Evolutionary conservation across 1,284 basidiomycete species (phyloP), one percentile per base, ranked within the genome.

Genomic region (Apiotrichum akiyoshidainum): DNA sequence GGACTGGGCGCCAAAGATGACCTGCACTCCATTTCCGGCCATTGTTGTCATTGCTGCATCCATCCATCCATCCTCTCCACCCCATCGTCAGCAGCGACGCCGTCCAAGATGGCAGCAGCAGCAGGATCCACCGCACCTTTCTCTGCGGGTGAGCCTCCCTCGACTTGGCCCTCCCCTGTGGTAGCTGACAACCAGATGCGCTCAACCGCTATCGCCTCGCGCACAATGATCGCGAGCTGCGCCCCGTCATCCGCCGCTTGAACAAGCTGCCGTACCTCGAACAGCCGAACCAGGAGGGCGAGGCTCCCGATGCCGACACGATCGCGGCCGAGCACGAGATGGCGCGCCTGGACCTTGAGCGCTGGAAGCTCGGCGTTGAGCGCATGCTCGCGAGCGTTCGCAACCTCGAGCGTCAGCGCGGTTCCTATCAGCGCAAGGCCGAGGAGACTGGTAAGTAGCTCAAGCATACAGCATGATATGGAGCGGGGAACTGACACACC

Each of bases 121-220:
- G 31, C 41, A 45, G 33, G 35, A 10, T n/a, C 44, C 26, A 21
- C 40, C 16, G 26, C 48, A 13, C 55, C 50, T 9, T 47, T 57
- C 26, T 39, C 49, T 17, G 55, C 50, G 3, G 55, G 55, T 57
- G 37, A 13, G 55, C 46, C 8, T 42, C 4, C 16, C n/a, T 12
- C 46, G 48, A 44, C 41, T 52, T 41, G 35, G 19, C 47, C 1
- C 31, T 50, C 46, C 1, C 21, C 39, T 33, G n/a, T 50, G 53
- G 7, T 31, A 31, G 40, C 54, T 52, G 22, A 60, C 48, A 47
- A 11, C 39, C 37, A 75, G 74, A 76, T 51, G 65, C 68, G 22
- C 60, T 74, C 14, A 76, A 73, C 55, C 68, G 71, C 11, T 76
- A 61, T 52, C 69, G 74, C 12, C 64, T 76, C 17, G 66, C 69